Evolutionary conservation across 495 filamentous ascomycete genomes (phyloP).

Genomic region (Xylaria longipes): DNA sequence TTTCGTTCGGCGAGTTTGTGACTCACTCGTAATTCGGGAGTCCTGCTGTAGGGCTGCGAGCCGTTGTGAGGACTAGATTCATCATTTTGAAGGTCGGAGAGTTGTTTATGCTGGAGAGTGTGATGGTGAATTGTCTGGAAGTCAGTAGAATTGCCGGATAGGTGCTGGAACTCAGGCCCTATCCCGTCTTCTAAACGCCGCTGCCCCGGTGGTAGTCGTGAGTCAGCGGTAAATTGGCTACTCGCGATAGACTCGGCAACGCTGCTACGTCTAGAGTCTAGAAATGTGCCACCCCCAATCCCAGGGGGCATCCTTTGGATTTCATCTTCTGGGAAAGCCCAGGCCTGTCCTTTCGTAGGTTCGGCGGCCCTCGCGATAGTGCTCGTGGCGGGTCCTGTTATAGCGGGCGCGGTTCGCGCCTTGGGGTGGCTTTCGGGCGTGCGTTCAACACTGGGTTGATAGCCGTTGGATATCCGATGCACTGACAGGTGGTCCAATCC

Average conservation of each 20-base stretch:
- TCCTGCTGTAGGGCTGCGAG: constrained; percentile 85
- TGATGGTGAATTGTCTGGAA: constrained; percentile 70
- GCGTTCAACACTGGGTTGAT: constrained; percentile 62
- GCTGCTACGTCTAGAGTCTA: constrained; percentile 74
- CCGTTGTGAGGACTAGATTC: constrained; percentile 58
- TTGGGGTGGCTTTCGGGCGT: constrained; percentile 58
- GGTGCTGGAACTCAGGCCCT: constrained; percentile 46
- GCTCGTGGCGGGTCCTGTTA: constrained; percentile 76
- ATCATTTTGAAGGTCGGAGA: constrained; percentile 70
- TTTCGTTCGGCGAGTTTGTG: constrained; percentile 98
- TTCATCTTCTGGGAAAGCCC: constrained; percentile 82
- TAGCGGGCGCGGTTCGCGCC: constrained; percentile 71
- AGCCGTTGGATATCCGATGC: constrained; percentile 68
- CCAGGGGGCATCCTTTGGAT: constrained; percentile 54
- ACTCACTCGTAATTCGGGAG: constrained; percentile 90
- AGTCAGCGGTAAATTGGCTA: constrained; percentile 74
- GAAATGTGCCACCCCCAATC: constrained; percentile 57
- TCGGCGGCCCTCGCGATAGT: constrained; percentile 81
- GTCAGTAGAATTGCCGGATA: constrained; percentile 41
- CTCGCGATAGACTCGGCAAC: constrained; percentile 75
- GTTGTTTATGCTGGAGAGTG: constrained; percentile 74
- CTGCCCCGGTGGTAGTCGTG: constrained; percentile 73
- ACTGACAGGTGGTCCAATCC: constrained; percentile 47
- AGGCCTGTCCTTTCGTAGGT: constrained; percentile 81
- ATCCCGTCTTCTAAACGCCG: constrained; percentile 66